These are phyloP conservation scores for Venturiaceae sp. DNA, from an alignment of 2,329 filamentous ascomycete species.

Conservation along the genomic window DNA sequence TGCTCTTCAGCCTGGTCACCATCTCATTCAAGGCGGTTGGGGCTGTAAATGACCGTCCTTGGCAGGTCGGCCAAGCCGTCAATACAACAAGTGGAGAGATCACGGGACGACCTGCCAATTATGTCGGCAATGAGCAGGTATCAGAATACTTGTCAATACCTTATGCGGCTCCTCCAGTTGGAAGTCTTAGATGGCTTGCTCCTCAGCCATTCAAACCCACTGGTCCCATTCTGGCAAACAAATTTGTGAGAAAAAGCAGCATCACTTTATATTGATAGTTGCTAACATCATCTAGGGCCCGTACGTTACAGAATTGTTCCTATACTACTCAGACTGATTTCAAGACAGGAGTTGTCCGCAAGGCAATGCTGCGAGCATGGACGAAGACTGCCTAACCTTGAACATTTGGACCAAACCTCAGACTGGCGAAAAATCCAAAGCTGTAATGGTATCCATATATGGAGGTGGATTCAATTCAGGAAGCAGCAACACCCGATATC, in stretches of 20 bases:
- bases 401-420: constrained; percentile 9
- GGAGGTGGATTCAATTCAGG: constrained; percentile 2
- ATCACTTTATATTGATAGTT: not conserved
- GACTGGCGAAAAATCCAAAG: constrained; percentile 3
- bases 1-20: not conserved
- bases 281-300: not conserved
- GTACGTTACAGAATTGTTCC: not conserved
- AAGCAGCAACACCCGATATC: constrained; percentile 8
- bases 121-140: constrained; percentile 14
- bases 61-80: constrained; percentile 16
- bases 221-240: constrained; percentile 12
- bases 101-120: constrained; percentile 19
- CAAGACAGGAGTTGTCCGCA: not conserved
- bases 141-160: constrained; percentile 25
- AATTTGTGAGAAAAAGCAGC: not conserved
- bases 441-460: constrained; percentile 6
- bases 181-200: constrained; percentile 22
- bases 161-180: constrained; percentile 24
- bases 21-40: not conserved
- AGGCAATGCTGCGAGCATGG: not conserved
- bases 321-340: not conserved
- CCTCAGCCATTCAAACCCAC: constrained; percentile 17
- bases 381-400: constrained; percentile 7
- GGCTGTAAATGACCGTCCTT: not conserved
- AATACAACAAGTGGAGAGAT: constrained; percentile 22